These are phyloP conservation scores for Venturia effusa DNA, from an alignment of 2,329 filamentous ascomycete species.

Conservation along the genomic window DNA sequence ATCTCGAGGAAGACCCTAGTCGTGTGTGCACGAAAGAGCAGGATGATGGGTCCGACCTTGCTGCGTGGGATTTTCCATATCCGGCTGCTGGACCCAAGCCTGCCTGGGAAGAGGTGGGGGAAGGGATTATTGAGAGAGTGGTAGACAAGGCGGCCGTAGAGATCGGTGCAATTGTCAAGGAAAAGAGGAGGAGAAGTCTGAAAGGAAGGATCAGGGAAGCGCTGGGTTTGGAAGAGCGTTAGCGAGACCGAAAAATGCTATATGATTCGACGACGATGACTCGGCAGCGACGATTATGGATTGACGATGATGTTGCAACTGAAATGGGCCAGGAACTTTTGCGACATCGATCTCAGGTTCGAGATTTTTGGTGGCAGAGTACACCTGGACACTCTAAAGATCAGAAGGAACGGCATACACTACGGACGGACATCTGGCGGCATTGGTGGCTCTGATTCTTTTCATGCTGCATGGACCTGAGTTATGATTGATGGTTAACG, in stretches of 20 bases:
- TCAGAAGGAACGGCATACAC: no score
- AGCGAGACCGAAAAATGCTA: neutral
- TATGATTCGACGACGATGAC: no score
- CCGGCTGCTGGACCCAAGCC: neutral
- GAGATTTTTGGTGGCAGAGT: no score
- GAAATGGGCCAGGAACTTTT: no score
- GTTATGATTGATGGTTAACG: no score
- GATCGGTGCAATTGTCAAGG: conserved; percentile 92
- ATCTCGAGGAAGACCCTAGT: neutral
- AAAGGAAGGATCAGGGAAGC: conserved; percentile 62
- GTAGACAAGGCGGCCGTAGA: conserved; percentile 97
- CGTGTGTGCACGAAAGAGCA: neutral
- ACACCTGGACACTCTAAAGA: no score
- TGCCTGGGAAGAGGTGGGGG: neutral
- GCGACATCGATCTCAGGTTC: no score
- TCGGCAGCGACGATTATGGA: no score
- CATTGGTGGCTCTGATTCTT: no score
- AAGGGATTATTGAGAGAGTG: conserved; percentile 62
- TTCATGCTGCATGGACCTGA: no score
- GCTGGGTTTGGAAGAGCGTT: neutral
- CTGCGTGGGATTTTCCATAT: neutral
- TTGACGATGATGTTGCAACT: no score
- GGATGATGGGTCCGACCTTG: neutral
- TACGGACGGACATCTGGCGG: no score
- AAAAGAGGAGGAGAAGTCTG: conserved; percentile 75